Percentiles rank a stretch among this genome's conserved stretches.
These are phyloP conservation scores for Neophaeococcomyces mojaviensis DNA, from an alignment of 2,329 filamentous ascomycete genomes.

Conservation along the genomic window DNA sequence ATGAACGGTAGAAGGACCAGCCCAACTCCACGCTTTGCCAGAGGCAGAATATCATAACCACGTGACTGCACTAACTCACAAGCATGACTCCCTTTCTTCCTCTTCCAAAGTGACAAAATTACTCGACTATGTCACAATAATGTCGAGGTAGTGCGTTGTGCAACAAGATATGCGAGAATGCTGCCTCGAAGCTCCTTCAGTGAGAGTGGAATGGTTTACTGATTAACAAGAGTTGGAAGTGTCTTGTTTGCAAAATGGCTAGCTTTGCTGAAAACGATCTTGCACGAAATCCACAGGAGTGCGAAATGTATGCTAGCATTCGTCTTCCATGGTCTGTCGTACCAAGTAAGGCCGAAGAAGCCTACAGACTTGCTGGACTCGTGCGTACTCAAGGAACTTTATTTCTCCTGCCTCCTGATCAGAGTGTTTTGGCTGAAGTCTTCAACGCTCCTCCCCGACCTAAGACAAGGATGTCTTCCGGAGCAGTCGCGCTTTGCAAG, in stretches of 20 bases:
- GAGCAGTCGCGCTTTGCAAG: constrained; percentile 23
- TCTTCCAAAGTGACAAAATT: no score
- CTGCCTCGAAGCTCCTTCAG: no score
- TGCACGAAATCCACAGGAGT: neutral
- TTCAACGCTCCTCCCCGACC: constrained; percentile 20
- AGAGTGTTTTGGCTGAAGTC: constrained; percentile 12
- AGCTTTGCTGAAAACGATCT: neutral
- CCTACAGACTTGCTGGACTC: constrained; percentile 16
- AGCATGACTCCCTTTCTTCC: no score
- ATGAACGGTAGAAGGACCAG: no score
- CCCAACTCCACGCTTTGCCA: no score
- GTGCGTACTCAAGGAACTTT: constrained; percentile 22
- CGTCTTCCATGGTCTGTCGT: constrained; percentile 17
- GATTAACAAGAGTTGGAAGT: neutral
- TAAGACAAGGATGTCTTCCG: constrained; percentile 20
- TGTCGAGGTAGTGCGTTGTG: no score
- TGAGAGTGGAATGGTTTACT: no score
- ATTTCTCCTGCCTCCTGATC: constrained; percentile 21
- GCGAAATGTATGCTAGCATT: constrained; percentile 17
- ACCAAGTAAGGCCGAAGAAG: constrained; percentile 12
- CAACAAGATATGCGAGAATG: no score
- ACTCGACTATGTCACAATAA: no score
- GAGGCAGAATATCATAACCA: no score
- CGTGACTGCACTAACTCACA: no score
- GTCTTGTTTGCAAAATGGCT: neutral